These are phyloP conservation scores for Stereocaulon alpinum DNA, from an alignment of 495 filamentous ascomycete genomes.

Conservation along the genomic window DNA sequence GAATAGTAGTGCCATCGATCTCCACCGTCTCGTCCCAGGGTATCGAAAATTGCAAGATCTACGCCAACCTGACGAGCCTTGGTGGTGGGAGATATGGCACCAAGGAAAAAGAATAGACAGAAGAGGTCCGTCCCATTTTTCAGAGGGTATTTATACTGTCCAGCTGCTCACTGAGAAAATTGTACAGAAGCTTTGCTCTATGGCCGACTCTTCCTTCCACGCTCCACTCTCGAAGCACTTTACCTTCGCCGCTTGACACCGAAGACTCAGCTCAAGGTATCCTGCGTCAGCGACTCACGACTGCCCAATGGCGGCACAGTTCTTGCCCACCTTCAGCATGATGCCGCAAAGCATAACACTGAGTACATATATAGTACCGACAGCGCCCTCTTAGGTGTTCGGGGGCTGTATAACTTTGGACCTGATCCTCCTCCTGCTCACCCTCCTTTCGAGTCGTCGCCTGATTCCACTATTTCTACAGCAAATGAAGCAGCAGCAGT, in stretches of 20 bases:
- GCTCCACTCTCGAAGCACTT: constrained; percentile 68
- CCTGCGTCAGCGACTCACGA: constrained; percentile 67
- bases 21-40: constrained; percentile 55
- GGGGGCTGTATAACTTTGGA: constrained; percentile 91
- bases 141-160: neutral
- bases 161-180: neutral
- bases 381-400: constrained; percentile 74
- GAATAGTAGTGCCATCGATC: constrained; percentile 48
- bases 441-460: neutral
- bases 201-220: constrained; percentile 60
- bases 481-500: constrained; percentile 5
- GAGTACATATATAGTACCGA: constrained; percentile 92
- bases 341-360: constrained; percentile 76
- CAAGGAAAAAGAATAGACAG: constrained; percentile 34
- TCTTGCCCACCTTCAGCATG: constrained; percentile 75
- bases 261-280: constrained; percentile 66
- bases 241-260: constrained; percentile 75
- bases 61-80: constrained; percentile 35
- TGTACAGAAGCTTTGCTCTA: constrained; percentile 61
- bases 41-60: constrained; percentile 57
- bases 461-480: constrained; percentile 12
- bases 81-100: constrained; percentile 43
- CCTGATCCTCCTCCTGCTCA: constrained; percentile 47
- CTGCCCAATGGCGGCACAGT: constrained; percentile 65
- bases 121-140: constrained; percentile 16